Conservation (phyloP, 2,329 filamentous ascomycete species). For the Fusarium nelsonii region DNA sequence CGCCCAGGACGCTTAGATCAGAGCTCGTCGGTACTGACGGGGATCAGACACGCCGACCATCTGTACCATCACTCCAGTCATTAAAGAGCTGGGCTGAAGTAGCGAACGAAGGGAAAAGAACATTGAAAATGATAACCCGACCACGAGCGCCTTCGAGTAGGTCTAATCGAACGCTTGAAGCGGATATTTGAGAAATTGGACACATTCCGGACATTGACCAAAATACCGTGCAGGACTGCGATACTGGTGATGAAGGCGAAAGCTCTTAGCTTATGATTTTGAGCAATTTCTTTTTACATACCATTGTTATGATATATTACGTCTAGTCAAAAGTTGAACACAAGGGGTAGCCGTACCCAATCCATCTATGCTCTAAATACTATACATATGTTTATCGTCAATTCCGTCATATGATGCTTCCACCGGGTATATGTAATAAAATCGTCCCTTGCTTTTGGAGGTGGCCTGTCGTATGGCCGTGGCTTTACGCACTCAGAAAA, state of each 20-base stretch:
- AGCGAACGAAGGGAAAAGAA: conserved; percentile 47
- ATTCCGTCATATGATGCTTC: conserved; percentile 6
- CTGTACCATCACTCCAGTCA: conserved; percentile 52
- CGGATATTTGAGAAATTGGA: conserved; percentile 1
- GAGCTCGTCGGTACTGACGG: conserved; percentile 38
- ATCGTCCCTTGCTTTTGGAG: neutral
- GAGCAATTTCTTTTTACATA: conserved; percentile 20
- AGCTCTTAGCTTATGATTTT: neutral
- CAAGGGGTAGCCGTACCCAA: neutral
- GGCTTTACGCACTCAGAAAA: neutral
- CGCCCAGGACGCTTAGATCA: conserved; percentile 46
- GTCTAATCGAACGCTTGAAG: conserved; percentile 29
- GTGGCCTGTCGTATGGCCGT: neutral
- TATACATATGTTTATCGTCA: conserved; percentile 5
- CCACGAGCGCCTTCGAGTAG: conserved; percentile 39
- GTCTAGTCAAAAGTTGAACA: conserved; percentile 30
- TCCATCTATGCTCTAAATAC: neutral
- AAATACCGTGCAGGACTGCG: neutral
- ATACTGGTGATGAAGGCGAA: conserved; percentile 9
- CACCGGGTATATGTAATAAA: conserved; percentile 20
- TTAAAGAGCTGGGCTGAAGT: conserved; percentile 59
- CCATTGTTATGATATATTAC: conserved; percentile 6
- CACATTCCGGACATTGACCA: neutral
- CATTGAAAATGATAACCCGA: conserved; percentile 20
- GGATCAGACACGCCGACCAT: conserved; percentile 33